phyloP scores from a whole-genome alignment of 768 basidiomycete genomes.

The Boletus sp. region DNA sequence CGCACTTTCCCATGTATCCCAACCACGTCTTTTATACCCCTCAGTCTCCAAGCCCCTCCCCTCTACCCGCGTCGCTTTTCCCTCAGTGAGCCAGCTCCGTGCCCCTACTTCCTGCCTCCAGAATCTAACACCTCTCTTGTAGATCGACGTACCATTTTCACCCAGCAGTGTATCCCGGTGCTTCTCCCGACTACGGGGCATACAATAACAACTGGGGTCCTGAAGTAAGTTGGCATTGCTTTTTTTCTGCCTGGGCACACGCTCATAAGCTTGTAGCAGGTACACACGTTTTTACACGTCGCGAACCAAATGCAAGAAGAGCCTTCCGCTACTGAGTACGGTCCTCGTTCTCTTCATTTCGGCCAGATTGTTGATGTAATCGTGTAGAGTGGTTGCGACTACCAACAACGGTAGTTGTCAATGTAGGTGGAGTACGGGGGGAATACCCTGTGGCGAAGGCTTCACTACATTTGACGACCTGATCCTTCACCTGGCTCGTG shows the following conservation, averaged over 20 bases:
- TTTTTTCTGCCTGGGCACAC: too few species aligned
- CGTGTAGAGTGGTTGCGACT: not conserved
- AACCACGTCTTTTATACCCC: too few species aligned
- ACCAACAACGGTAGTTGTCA: not conserved
- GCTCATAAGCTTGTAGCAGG: conserved; percentile 4
- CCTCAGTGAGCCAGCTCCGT: not conserved
- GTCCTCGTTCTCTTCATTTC: not conserved
- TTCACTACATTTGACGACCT: conserved; percentile 1
- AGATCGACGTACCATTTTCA: not conserved
- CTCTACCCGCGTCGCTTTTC: not conserved
- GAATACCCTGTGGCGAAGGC: not conserved
- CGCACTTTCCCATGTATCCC: not conserved
- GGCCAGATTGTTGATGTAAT: not conserved
- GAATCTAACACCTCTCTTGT: not conserved
- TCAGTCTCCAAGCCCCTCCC: too few species aligned
- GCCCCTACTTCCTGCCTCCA: too few species aligned
- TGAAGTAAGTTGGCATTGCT: not conserved
- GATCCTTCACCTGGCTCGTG: not conserved
- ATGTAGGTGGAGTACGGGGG: conserved; percentile 7
- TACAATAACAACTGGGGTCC: conserved; percentile 1
- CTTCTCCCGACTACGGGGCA: fast-evolving
- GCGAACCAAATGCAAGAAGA: not conserved
- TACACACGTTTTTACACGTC: not conserved
- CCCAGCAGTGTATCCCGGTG: not conserved
- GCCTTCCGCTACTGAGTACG: not conserved